Conservation (phyloP, 352 stramenopile genomes). For the Pythium dissimile region DNA sequence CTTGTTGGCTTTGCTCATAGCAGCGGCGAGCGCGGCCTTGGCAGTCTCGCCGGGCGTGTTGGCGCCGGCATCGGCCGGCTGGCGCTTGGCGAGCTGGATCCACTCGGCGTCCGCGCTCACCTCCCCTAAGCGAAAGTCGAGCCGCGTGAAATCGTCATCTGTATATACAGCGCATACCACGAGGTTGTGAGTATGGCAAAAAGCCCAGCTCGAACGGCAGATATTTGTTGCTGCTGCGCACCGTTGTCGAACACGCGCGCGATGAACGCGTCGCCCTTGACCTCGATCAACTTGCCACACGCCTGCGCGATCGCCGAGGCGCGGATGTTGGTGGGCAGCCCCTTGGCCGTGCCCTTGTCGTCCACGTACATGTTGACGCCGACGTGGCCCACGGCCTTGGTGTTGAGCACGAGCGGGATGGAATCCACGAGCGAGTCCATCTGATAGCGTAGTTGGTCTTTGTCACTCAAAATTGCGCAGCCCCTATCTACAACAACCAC, state of each 20-base stretch:
- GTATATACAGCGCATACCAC: background rate
- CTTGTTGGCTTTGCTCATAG: slow-evolving; percentile 27
- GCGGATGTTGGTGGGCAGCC: slow-evolving; percentile 68
- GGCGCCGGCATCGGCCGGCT: slow-evolving; percentile 28
- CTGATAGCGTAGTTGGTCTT: slow-evolving; percentile 9
- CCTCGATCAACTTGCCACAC: slow-evolving; percentile 79
- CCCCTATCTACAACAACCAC: background rate
- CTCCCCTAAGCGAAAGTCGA: slow-evolving; percentile 75
- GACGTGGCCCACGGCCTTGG: slow-evolving; percentile 57
- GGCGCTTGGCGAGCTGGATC: slow-evolving; percentile 60
- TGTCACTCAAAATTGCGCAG: background rate
- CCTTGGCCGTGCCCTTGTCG: slow-evolving; percentile 87
- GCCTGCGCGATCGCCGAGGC: slow-evolving; percentile 79
- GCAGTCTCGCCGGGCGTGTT: slow-evolving; percentile 27
- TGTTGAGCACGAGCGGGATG: slow-evolving; percentile 84
- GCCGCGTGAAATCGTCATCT: slow-evolving; percentile 83
- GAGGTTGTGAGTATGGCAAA: background rate
- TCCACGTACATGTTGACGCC: slow-evolving; percentile 90
- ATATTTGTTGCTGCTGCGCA: too few species aligned
- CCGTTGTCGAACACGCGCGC: slow-evolving; percentile 86
- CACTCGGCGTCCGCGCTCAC: slow-evolving; percentile 61
- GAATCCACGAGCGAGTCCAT: slow-evolving; percentile 89
- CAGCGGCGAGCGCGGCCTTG: slow-evolving; percentile 24
- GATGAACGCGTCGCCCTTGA: slow-evolving; percentile 86
- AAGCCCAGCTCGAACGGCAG: too few species aligned